Base-by-base conservation (phyloP, 176 grass and related monocot genomes). In the Cenchrus americanus region DNA sequence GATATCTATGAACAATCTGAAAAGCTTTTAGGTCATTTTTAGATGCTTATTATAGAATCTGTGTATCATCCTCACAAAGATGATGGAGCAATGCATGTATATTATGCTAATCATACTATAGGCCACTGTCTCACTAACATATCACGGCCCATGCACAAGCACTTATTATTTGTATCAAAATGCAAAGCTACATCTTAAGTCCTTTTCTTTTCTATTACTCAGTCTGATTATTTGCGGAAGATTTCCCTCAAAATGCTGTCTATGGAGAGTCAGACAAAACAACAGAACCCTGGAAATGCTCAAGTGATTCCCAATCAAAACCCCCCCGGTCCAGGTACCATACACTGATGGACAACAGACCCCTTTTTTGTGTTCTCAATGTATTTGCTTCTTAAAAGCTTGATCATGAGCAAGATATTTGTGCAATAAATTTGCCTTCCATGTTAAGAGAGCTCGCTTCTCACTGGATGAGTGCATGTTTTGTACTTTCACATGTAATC, bases 241-340 rank as follows among this genome's bases (percentile, higher is more conserved):
- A 93, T 95, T 90, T 98, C 95, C 93, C 53, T 93, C 37, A 95
- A 95, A 86, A 91, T 95, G 87, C 84, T 95, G 23, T 98, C 90
- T 10, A 90, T 95, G 92, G 94, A 97, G 74, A 81, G 65, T 81
- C 79, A 69, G 79, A 87, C 90, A 64, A 95, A 95, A 27, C 87
- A 95, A 61, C 88, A 81, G 69, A 32, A 70, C 82, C 78, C 86
- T 82, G 64, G 84, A 62, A 91, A 87, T 82, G 15, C 83, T 73
- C 77, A 87, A 84, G 89, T 86, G 55, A 48, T 86, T 84, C 64
- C 73, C 27, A 89, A 85, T 82, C 92, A 89, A 86, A 97, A 91
- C 61, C 71, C 85, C 22, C 49, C 66, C 0, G 90, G 91, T 41
- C 42, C 87, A 87, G 92, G 95, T 94, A 93, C n/a, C 41, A 32